Evolutionary conservation across 768 basidiomycete species (phyloP).

Genomic region (Sporobolomyces phaffii): DNA sequence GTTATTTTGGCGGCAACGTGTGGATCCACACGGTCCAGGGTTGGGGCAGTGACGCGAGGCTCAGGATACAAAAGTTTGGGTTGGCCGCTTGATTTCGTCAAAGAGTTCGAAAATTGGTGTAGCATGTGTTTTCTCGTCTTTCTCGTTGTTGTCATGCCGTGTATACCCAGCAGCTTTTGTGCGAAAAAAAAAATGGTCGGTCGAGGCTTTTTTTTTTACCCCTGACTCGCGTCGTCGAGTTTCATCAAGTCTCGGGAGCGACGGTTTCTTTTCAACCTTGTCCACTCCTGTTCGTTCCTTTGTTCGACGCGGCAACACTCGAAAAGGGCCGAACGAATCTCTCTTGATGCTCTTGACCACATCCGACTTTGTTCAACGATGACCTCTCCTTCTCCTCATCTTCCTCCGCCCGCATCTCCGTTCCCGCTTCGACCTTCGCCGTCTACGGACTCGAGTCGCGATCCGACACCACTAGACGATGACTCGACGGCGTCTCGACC

Average conservation of each 20-base stretch:
- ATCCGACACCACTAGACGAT: not conserved
- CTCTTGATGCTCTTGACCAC: not conserved
- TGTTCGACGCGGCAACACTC: not conserved
- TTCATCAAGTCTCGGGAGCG: not conserved
- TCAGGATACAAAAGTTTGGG: constrained; percentile 33
- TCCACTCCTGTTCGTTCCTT: not conserved
- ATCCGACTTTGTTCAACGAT: not conserved
- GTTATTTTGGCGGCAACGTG: constrained; percentile 18
- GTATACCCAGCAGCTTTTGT: too few species aligned
- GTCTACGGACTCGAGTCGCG: not conserved
- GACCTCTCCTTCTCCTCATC: not conserved
- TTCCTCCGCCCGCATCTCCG: constrained; percentile 18
- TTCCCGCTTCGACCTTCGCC: constrained; percentile 13
- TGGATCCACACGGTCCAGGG: constrained; percentile 34
- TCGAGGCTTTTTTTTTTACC: too few species aligned
- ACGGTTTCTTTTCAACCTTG: not conserved
- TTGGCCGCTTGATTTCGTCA: constrained; percentile 7
- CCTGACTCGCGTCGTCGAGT: not conserved
- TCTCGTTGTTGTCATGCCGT: too few species aligned
- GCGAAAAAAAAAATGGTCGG: too few species aligned
- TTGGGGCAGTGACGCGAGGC: constrained; percentile 31
- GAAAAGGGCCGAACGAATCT: not conserved
- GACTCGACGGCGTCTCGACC: not conserved
- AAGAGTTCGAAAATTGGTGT: too few species aligned
- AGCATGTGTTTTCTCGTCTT: too few species aligned